Percentiles rank a stretch among this genome's conserved stretches.
These are phyloP conservation scores for Sanghuangporus baumii DNA, from an alignment of 1,284 basidiomycete species.

Conservation along the genomic window DNA sequence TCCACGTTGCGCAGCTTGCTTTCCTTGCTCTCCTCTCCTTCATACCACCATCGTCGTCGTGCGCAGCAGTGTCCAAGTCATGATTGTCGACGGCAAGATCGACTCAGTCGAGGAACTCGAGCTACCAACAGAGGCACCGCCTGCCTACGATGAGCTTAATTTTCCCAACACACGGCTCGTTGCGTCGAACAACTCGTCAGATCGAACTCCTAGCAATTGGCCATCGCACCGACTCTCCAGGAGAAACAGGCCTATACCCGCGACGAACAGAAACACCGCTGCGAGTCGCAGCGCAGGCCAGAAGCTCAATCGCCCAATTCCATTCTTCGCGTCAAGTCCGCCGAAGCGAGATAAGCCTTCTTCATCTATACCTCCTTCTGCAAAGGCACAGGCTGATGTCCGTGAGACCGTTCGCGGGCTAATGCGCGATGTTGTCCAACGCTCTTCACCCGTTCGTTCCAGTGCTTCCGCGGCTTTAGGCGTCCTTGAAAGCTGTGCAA, in stretches of 20 bases:
- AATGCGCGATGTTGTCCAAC: slow-evolving; percentile 42
- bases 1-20: no score
- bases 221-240: background rate
- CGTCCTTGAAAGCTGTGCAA: slow-evolving; percentile 41
- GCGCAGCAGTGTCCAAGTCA: no score
- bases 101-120: background rate
- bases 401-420: slow-evolving; percentile 40
- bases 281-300: background rate
- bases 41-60: no score
- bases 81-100: no score
- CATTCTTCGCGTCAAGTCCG: background rate
- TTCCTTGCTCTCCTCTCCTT: no score
- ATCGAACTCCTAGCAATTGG: background rate
- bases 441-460: slow-evolving; percentile 17
- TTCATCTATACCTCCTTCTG: background rate
- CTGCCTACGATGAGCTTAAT: background rate
- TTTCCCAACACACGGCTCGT: background rate
- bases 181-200: background rate
- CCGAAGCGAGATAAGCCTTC: background rate
- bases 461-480: slow-evolving; percentile 24
- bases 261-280: background rate
- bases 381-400: slow-evolving; percentile 29
- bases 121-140: background rate
- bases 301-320: background rate
- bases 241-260: background rate